Base-by-base conservation (phyloP, 768 basidiomycete genomes). In the Rhizopogon roseolus region DNA sequence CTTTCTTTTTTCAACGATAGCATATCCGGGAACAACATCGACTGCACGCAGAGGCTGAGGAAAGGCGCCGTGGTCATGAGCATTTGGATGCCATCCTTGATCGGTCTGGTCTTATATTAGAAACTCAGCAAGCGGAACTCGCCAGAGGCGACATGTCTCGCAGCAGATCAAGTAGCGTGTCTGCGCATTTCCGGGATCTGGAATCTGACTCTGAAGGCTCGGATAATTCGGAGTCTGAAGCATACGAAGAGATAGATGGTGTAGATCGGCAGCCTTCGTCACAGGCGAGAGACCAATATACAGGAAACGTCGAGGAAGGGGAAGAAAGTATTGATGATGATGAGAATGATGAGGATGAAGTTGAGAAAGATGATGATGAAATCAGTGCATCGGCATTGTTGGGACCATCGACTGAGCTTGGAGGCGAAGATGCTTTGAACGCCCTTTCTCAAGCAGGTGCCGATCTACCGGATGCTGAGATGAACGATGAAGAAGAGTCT, bases 1-100 rank as follows among this genome's bases (percentile, higher is more conserved):
- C 40, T 22, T 22, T 22, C 22, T 22, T 22, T 22, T 3, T 22
- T 49, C 53, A 6, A 42, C 50, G 8, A 16, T 57, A 90, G 89
- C 82, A 90, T 69, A 79, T 93, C 16, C 82, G 88, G 4, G 85
- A 90, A 54, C 80, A 85, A 60, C 78, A 84, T 56, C 74, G 86
- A 36, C 72, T 80, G 40, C 76, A 74, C 49, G 72, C 75, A 11
- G 88, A 90, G 63, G 86, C 77, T 16, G 93, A 97, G 68, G 89
- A 94, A 66, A 77, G 84, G 57, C 78, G 82, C 32, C 76, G 85
- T 5, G 92, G 94, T 0, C 87, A 87, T 56, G 84, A 86, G 57
- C 94, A 97, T 69, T 77, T 98, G 19, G 90, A 95, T 66, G 90
- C 88, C 4, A 91, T 98, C 57, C 75, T 98, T 43, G 83, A 93